Conservation (phyloP, 1,139 yeast species). For the Suhomyces ambrosiae region DNA sequence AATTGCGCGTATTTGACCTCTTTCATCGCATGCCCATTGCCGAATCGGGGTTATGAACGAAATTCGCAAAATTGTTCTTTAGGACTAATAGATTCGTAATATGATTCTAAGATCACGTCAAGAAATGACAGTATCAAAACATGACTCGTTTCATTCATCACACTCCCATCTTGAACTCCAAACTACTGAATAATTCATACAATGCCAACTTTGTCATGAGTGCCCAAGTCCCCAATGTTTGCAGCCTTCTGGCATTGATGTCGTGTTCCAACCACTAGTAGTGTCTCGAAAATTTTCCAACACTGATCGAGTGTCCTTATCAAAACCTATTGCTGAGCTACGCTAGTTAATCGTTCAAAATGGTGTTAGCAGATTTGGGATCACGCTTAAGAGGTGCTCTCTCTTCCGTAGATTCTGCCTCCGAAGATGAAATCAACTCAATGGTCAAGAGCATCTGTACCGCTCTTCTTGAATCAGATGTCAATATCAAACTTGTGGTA, state of each 20-base stretch:
- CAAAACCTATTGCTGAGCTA: slow-evolving; percentile 1
- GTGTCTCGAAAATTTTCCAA: slow-evolving; percentile 12
- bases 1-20: neutral
- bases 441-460: slow-evolving; percentile 87
- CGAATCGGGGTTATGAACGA: neutral
- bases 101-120: neutral
- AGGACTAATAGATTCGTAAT: neutral
- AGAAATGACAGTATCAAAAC: neutral
- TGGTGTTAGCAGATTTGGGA: slow-evolving; percentile 97
- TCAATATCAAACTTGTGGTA: slow-evolving; percentile 81
- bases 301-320: slow-evolving; percentile 8
- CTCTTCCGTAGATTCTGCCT: slow-evolving; percentile 50
- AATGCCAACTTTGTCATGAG: too few relatives aligned
- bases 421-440: slow-evolving; percentile 42
- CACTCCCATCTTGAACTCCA: too few relatives aligned
- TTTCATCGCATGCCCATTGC: neutral
- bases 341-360: slow-evolving; percentile 23
- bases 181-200: too few relatives aligned
- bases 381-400: slow-evolving; percentile 78
- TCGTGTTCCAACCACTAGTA: slow-evolving; percentile 9
- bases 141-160: neutral
- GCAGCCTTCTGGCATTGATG: neutral
- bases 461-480: slow-evolving; percentile 90
- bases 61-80: neutral
- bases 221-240: too few relatives aligned